Evolutionary conservation across 2,329 filamentous ascomycete species (phyloP).

Genomic region (Fusarium liriodendri): DNA sequence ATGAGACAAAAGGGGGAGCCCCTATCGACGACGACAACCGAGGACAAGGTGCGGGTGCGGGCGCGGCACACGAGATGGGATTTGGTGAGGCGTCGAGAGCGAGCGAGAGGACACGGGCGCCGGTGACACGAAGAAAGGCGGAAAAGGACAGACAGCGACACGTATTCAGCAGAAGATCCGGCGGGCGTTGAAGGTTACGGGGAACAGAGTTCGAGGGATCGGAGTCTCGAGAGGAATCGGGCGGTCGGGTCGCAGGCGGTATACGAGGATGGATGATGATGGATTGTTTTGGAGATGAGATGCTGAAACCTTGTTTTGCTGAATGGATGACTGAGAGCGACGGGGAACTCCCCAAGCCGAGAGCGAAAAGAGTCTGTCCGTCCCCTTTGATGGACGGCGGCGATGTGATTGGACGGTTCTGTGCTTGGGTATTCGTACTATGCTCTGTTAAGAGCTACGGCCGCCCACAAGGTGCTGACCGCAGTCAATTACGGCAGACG

Average conservation of each 20-base stretch:
- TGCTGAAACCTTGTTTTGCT: constrained; percentile 41
- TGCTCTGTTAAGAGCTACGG: constrained; percentile 28
- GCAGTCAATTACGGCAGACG: constrained; percentile 11
- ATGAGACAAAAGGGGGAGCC: constrained; percentile 21
- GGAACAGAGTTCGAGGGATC: constrained; percentile 10
- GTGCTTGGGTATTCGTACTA: constrained; percentile 25
- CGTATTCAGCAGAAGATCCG: constrained; percentile 11
- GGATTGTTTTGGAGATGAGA: constrained; percentile 30
- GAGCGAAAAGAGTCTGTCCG: constrained; percentile 35
- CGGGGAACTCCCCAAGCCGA: constrained; percentile 35
- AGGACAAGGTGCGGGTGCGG: constrained; percentile 25
- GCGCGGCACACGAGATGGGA: constrained; percentile 21
- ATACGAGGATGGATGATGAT: constrained; percentile 29
- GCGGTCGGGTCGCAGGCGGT: constrained; percentile 20
- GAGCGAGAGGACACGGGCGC: constrained; percentile 22
- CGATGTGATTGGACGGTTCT: constrained; percentile 38
- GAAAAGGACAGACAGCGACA: constrained; percentile 10
- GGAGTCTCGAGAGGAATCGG: constrained; percentile 17
- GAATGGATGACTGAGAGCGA: constrained; percentile 34
- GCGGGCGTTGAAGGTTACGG: constrained; percentile 16
- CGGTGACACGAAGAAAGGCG: not conserved
- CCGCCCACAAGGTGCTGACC: constrained; percentile 12
- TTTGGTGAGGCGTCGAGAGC: constrained; percentile 11
- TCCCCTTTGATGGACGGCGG: constrained; percentile 7
- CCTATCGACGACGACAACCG: constrained; percentile 25